These are phyloP conservation scores for Spinacia oleracea DNA, from an alignment of 179 eudicot genomes.

Conservation along the genomic window DNA sequence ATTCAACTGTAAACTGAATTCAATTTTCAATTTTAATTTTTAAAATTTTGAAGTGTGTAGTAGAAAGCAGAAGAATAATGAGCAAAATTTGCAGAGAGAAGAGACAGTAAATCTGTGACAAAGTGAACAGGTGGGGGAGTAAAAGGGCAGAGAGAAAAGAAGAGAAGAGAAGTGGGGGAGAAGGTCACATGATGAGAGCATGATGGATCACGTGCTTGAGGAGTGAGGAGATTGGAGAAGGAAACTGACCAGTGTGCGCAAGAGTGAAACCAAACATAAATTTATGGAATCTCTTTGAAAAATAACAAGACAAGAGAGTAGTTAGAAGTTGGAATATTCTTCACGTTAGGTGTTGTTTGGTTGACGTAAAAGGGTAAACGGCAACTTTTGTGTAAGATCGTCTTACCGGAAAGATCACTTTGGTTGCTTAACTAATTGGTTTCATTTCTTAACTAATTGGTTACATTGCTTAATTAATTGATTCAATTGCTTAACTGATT, in stretches of 20 bases:
- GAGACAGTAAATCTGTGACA: slow-evolving; percentile 16
- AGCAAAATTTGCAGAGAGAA: not conserved
- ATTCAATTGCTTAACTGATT: too few species aligned
- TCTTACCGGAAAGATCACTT: too few species aligned
- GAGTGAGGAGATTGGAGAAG: slow-evolving; percentile 16
- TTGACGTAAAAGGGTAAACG: too few species aligned
- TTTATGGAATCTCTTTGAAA: slow-evolving; percentile 13
- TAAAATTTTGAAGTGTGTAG: not conserved
- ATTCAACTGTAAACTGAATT: slow-evolving; percentile 4
- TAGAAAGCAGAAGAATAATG: slow-evolving; percentile 11
- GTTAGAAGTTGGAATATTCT: too few species aligned
- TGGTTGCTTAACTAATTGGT: too few species aligned
- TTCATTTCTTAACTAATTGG: too few species aligned
- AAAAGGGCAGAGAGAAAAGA: slow-evolving; percentile 17
- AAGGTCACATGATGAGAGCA: slow-evolving; percentile 53
- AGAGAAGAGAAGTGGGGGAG: slow-evolving; percentile 21
- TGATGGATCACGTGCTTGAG: slow-evolving; percentile 54
- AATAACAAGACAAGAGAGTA: not conserved
- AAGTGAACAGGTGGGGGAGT: slow-evolving; percentile 20
- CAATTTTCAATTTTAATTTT: not conserved
- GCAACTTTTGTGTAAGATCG: too few species aligned
- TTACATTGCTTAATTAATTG: too few species aligned
- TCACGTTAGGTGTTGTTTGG: too few species aligned
- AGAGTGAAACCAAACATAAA: slow-evolving; percentile 4
- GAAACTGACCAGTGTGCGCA: not conserved